These are phyloP conservation scores for Coemansia sp. DNA, from an alignment of 192 early-diverging fungal genomes.

Conservation along the genomic window DNA sequence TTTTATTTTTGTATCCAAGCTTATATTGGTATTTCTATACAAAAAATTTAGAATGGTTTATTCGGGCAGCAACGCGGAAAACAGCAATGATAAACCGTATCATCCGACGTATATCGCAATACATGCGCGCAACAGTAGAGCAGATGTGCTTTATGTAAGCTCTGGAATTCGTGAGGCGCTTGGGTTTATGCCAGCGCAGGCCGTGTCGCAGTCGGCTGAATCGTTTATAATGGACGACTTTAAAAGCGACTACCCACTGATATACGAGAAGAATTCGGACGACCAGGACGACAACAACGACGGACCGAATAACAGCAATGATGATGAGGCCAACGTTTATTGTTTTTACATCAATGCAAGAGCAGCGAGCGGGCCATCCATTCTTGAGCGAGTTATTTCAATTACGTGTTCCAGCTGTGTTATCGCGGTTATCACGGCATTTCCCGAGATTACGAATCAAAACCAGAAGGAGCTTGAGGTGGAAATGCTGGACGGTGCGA, in stretches of 20 bases:
- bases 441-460: constrained; percentile 26
- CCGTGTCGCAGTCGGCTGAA: constrained; percentile 11
- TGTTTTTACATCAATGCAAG: constrained; percentile 36
- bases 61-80: too few relatives aligned
- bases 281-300: too few relatives aligned
- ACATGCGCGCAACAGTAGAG: too few relatives aligned
- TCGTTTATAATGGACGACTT: constrained; percentile 30
- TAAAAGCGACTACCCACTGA: constrained; percentile 9
- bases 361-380: constrained; percentile 6
- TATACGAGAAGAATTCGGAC: constrained; percentile 24
- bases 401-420: constrained; percentile 38
- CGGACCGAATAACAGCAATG: too few relatives aligned
- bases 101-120: too few relatives aligned
- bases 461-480: constrained; percentile 24
- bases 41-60: too few relatives aligned
- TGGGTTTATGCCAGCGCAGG: constrained; percentile 28
- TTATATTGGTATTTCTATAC: too few relatives aligned
- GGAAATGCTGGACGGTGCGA: constrained; percentile 31
- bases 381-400: constrained; percentile 25
- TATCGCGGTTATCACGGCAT: constrained; percentile 15
- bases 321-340: constrained; percentile 38
- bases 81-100: too few relatives aligned
- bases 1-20: too few relatives aligned
- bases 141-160: too few relatives aligned
- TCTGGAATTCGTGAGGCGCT: constrained; percentile 5